Evolutionary conservation across 1,139 yeast species (phyloP), one percentile per base, ranked within the genome.

Genomic region (Kurtzmaniella natalensis): DNA sequence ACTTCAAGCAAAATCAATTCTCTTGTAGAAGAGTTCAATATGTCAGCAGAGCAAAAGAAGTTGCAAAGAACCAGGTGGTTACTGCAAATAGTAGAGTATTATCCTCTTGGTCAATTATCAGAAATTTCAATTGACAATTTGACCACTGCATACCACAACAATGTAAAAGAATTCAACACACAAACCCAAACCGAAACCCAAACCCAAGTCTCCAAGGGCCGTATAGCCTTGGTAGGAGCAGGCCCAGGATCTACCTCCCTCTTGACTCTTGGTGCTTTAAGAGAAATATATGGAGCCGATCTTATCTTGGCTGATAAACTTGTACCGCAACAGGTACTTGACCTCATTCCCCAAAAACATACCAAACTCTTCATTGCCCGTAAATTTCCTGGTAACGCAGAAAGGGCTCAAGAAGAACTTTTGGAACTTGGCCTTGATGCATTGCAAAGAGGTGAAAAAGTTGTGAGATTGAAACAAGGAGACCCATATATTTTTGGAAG

Each of bases 401-500:
- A 88, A 51, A 72, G 74, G 32, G 97, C 97, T 0, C 98, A 92
- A 57, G 75, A 84, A 43, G 96, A 92, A 56, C 67, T 92, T 25
- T 63, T 87, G 24, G 64, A 70, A 15, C 59, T 81, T 41, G 97
- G 96, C 0, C 60, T 89, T 16, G 72, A 70, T 25, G 82, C 81
- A 0, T 55, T 87, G 24, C 42, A 64, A 25, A 60, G 70, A 36
- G 96, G 96, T 11, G 71, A 77, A 46, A 77, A 76, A 40, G 96
- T 92, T 1, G 94, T 92, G 3, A 70, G 98, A 37, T 70, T 92
- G 43, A 92, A 92, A 55, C 98, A 92, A 61, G 98, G 98, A 28
- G 98, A 92, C 55, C 97, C 98, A 5, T 92, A 87, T 58, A 85
- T 92, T 22, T 92, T 87, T 55, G 98, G 98, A 4, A 78, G 98